Base-by-base conservation (phyloP, 2,329 filamentous ascomycete species). In the Tolypocladium paradoxum region DNA sequence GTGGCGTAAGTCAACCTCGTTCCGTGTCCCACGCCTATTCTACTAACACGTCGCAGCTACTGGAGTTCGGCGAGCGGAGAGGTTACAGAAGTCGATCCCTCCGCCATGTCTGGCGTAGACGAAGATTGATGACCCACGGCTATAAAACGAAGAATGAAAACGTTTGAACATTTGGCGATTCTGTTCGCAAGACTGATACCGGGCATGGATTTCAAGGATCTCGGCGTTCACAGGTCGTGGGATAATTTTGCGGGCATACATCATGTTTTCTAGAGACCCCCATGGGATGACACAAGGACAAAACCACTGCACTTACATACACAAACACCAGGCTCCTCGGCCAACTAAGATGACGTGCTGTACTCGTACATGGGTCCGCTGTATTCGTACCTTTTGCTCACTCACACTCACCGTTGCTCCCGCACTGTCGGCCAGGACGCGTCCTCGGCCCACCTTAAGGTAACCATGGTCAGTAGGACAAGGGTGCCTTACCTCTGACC, bases 41-140 rank as follows among this genome's bases (percentile, higher is more conserved):
- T 53, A 12, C 37, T 24, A 47, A 52, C 48, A 40, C 51, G 20
- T 14, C 33, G 33, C 50, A 81, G 77, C 27, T 82, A 85, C 69
- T 87, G 83, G 82, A 81, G 71, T 61, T 72, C 82, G 3, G 76
- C 78, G n/a, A 75, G 67, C 24, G 75, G 74, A 33, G 70, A 82
- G 57, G 79, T 86, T 58, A 86, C 78, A 6, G 79, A 84, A 63
- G 71, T 76, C 31, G 68, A 73, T 53, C 57, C 64, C 22, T 60
- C 65, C 49, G 67, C 68, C 35, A 73, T 73, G 62, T 69, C 72
- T n/a, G 69, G 64, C 2, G 62, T 68, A 31, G 63, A 64, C n/a
- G 59, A 58, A 24, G 58, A 61, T 12, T 54, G 55, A 59, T 40
- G 53, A 55, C 38, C 37, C 38, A 49, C 24, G 14, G 16, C 27